phyloP scores from a whole-genome alignment of 768 basidiomycete species.

The Strobilomyces confusus region DNA sequence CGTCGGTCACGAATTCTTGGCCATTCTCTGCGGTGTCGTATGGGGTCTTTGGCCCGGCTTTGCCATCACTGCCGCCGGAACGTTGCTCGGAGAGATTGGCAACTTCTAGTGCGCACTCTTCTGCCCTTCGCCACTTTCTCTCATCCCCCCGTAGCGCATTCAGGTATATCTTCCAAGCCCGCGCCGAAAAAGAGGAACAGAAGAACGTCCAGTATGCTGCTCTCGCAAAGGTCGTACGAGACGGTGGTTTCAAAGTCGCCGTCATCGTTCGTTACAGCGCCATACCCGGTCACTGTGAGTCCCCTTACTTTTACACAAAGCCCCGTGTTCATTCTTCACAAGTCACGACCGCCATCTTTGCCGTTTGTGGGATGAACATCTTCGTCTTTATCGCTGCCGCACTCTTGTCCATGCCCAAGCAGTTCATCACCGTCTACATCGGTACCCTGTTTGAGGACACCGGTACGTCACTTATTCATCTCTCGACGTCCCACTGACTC shows the following conservation, averaged over 20 bases:
- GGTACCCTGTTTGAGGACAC: slow-evolving; percentile 67
- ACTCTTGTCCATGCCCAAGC: slow-evolving; percentile 81
- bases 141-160: slow-evolving; percentile 55
- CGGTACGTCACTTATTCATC: slow-evolving; percentile 12
- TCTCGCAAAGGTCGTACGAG: slow-evolving; percentile 65
- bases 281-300: slow-evolving; percentile 82
- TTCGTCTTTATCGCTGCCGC: slow-evolving; percentile 75
- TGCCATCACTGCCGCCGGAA: slow-evolving; percentile 79
- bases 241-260: slow-evolving; percentile 85
- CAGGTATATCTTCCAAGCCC: slow-evolving; percentile 70
- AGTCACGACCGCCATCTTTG: slow-evolving; percentile 88
- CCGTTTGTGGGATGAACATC: slow-evolving; percentile 85
- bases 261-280: slow-evolving; percentile 74
- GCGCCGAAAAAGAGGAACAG: slow-evolving; percentile 71
- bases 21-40: slow-evolving; percentile 82
- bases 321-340: slow-evolving; percentile 1
- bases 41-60: slow-evolving; percentile 90
- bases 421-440: slow-evolving; percentile 88
- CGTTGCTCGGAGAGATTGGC: slow-evolving; percentile 81
- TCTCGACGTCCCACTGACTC: slow-evolving; percentile 1
- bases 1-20: slow-evolving; percentile 91
- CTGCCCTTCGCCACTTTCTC: neutral
- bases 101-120: slow-evolving; percentile 71
- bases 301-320: neutral
- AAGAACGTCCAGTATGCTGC: slow-evolving; percentile 57